Conservation (phyloP, 2,329 filamentous ascomycete species). For the Onygena corvina region DNA sequence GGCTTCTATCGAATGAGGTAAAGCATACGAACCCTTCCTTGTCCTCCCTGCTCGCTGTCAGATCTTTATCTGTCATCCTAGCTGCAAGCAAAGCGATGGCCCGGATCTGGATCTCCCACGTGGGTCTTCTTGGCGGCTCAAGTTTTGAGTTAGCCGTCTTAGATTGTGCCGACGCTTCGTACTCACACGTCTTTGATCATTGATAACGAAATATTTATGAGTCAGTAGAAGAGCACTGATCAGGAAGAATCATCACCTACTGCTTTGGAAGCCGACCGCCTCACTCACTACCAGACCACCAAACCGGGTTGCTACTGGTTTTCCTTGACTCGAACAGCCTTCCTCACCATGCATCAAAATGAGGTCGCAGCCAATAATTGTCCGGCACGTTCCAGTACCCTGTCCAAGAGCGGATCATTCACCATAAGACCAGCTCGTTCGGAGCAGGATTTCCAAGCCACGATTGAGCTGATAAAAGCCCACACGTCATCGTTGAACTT, state of each 20-base stretch:
- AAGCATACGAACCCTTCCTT: too few species aligned
- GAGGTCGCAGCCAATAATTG: background rate
- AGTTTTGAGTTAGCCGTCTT: too few species aligned
- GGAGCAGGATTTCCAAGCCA: slow-evolving; percentile 7
- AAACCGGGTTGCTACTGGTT: too few species aligned
- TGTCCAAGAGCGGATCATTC: background rate
- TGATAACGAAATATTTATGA: background rate
- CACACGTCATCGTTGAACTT: slow-evolving; percentile 39
- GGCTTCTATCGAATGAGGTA: too few species aligned
- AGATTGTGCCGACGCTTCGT: too few species aligned
- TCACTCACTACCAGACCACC: background rate
- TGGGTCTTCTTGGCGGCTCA: slow-evolving; percentile 2
- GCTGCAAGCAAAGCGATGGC: too few species aligned
- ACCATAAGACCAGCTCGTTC: slow-evolving; percentile 12
- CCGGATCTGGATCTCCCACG: background rate
- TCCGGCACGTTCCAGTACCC: background rate
- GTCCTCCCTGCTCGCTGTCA: background rate
- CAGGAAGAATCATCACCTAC: background rate
- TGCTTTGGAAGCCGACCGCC: background rate
- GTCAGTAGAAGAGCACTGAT: background rate
- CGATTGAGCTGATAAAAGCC: slow-evolving; percentile 27
- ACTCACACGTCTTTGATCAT: too few species aligned
- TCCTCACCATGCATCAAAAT: background rate
- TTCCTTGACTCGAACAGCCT: too few species aligned
- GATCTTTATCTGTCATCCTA: too few species aligned